Evolutionary conservation across 805 yeast species (phyloP).

Genomic region (Scheffersomyces amazonensis): DNA sequence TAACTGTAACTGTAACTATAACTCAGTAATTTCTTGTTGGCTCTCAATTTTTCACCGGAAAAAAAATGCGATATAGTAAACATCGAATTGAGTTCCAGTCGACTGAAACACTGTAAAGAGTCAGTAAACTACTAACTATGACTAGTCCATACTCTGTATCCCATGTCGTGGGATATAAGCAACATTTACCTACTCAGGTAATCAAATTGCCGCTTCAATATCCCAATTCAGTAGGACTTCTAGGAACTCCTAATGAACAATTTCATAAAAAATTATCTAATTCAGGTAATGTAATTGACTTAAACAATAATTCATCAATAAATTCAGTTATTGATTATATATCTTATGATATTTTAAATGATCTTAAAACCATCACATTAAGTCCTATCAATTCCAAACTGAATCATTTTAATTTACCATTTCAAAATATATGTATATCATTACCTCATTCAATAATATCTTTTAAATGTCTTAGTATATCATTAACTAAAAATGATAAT

Average conservation of each 20-base stretch:
- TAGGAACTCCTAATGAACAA: constrained; percentile 20
- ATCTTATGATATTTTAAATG: constrained; percentile 28
- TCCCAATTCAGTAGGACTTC: no score
- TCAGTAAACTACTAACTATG: no score
- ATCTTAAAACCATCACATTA: constrained; percentile 28
- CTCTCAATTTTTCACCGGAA: no score
- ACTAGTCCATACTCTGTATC: constrained; percentile 5
- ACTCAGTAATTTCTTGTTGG: no score
- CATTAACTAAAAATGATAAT: constrained; percentile 1
- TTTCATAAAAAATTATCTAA: constrained; percentile 17
- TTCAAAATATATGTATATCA: constrained; percentile 30
- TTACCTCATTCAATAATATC: constrained; percentile 21
- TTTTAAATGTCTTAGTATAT: constrained; percentile 13
- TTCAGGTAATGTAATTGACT: constrained; percentile 20
- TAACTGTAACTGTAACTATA: no score
- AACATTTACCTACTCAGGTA: constrained; percentile 12
- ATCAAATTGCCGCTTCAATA: constrained; percentile 26
- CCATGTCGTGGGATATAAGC: constrained; percentile 16
- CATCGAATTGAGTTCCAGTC: no score
- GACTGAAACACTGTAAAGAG: no score
- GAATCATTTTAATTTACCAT: constrained; percentile 28
- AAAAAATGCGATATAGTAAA: no score
- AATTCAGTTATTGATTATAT: constrained; percentile 23
- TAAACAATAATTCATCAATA: constrained; percentile 15
- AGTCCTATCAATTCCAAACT: constrained; percentile 37